These are phyloP conservation scores for Metrosideros polymorpha DNA, from an alignment of 441 rosid genomes.

Conservation along the genomic window DNA sequence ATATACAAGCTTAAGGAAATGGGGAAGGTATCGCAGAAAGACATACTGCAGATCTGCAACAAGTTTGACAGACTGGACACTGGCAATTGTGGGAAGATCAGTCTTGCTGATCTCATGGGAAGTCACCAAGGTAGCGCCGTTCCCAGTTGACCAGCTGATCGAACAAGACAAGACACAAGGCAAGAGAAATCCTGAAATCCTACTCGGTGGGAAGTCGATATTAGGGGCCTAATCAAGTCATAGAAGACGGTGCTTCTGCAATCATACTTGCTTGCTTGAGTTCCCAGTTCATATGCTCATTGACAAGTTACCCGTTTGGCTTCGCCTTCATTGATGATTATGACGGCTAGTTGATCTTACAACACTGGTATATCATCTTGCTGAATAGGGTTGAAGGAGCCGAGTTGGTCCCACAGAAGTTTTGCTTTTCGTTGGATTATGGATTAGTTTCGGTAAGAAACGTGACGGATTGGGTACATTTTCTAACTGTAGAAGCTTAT, in stretches of 20 bases:
- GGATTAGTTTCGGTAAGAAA: background rate
- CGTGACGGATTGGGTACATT: background rate
- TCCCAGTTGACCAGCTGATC: background rate
- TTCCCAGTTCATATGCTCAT: background rate
- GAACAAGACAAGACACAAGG: background rate
- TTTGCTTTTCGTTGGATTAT: background rate
- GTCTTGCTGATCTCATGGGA: slow-evolving; percentile 59
- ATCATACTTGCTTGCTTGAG: background rate
- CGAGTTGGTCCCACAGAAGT: background rate
- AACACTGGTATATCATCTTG: background rate
- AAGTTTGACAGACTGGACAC: slow-evolving; percentile 77
- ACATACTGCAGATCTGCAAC: slow-evolving; percentile 51
- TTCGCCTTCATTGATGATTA: background rate
- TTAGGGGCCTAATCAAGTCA: background rate
- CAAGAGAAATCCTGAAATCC: background rate
- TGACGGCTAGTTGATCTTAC: background rate
- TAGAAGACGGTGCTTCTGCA: background rate
- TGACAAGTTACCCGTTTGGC: background rate
- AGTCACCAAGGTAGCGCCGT: slow-evolving; percentile 16
- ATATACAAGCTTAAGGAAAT: slow-evolving; percentile 89
- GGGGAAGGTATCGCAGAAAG: slow-evolving; percentile 81
- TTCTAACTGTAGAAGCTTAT: background rate
- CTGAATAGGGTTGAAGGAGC: background rate
- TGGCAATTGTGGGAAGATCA: slow-evolving; percentile 74
- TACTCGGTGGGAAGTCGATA: background rate